Evolutionary conservation across 1,139 yeast genomes (phyloP).

Genomic region (Geotrichum aggregatum): DNA sequence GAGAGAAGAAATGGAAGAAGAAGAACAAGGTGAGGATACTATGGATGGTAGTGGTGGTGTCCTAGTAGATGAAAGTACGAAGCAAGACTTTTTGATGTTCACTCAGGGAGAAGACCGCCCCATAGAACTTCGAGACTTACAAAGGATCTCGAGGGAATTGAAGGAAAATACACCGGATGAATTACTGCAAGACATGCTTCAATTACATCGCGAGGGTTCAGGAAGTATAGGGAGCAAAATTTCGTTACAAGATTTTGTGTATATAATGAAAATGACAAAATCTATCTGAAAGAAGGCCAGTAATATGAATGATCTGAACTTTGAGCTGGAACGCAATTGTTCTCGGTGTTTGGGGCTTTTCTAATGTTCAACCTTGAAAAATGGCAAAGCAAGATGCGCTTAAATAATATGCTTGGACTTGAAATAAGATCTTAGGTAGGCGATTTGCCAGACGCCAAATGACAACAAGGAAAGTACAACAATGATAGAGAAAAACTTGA

Average conservation of each 20-base stretch:
- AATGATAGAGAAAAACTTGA: slow-evolving; percentile 73
- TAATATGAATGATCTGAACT: neutral
- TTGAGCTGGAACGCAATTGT: neutral
- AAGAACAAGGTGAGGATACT: neutral
- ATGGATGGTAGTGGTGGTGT: neutral
- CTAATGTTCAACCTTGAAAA: neutral
- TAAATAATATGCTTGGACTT: slow-evolving; percentile 88
- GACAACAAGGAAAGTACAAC: slow-evolving; percentile 65
- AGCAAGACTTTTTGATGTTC: slow-evolving; percentile 16
- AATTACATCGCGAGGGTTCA: neutral
- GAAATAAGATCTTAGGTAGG: slow-evolving; percentile 87
- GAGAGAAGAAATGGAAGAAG: neutral
- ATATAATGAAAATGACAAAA: slow-evolving; percentile 11
- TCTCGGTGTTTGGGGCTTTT: neutral
- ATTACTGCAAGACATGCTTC: slow-evolving; percentile 14
- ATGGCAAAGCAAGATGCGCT: slow-evolving; percentile 16
- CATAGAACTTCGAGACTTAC: slow-evolving; percentile 14
- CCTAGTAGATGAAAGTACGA: neutral
- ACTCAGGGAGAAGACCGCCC: slow-evolving; percentile 18
- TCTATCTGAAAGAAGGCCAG: neutral
- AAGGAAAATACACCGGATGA: slow-evolving; percentile 8
- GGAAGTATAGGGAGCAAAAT: neutral
- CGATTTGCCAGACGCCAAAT: slow-evolving; percentile 88
- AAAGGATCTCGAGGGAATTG: slow-evolving; percentile 10
- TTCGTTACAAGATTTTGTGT: slow-evolving; percentile 14